A percentile compares a stretch with the other conserved stretches of the same genome.
phyloP scores from a whole-genome alignment of 2,329 filamentous ascomycete genomes.

The Fusarium chuoi region DNA sequence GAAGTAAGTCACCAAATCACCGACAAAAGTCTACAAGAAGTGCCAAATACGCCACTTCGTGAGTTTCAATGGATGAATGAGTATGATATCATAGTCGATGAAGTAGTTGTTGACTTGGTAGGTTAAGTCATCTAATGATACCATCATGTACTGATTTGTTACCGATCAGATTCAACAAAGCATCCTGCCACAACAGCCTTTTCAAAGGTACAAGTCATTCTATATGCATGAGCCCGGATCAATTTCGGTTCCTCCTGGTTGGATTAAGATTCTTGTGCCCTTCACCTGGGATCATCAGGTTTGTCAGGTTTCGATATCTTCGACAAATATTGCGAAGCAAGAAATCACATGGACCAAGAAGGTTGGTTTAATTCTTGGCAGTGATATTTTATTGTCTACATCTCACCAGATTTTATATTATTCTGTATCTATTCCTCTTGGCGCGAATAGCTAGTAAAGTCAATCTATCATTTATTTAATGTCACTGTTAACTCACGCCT shows the following conservation, averaged over 20 bases:
- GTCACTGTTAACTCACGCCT: fast-evolving
- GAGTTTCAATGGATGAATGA: not conserved
- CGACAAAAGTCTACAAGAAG: not conserved
- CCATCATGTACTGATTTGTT: not conserved
- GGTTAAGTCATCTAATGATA: fast-evolving
- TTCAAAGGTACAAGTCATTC: not conserved
- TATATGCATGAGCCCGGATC: not conserved
- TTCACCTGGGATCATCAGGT: fast-evolving
- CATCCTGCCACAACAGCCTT: not conserved
- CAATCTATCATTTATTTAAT: not conserved
- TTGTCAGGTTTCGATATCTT: not conserved
- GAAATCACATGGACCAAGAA: fast-evolving
- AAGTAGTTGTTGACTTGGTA: not conserved
- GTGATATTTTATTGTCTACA: not conserved
- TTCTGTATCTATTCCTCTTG: not conserved
- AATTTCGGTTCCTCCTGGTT: not conserved
- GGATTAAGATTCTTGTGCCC: not conserved
- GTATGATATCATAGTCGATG: not conserved
- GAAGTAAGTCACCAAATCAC: fast-evolving
- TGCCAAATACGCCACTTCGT: not conserved
- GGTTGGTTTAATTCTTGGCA: fast-evolving
- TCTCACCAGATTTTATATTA: not conserved
- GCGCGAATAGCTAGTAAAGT: not conserved
- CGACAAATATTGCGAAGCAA: not conserved
- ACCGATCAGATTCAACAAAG: not conserved